Evolutionary conservation across 2,329 filamentous ascomycete genomes (phyloP), one percentile per base, ranked within the genome.

Genomic region (Reticulascus tulasneorum): DNA sequence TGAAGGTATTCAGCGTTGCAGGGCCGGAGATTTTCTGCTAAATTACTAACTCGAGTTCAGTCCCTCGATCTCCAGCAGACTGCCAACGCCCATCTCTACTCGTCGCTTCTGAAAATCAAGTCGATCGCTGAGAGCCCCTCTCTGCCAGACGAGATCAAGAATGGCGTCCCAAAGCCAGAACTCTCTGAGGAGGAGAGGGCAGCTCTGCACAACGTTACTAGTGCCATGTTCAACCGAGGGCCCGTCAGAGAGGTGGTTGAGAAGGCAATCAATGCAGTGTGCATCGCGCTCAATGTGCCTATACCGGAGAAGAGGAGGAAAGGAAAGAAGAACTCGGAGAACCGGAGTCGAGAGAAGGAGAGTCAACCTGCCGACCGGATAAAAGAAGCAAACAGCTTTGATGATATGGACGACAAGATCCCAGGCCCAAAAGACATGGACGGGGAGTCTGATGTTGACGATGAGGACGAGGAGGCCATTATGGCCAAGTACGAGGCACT

Each of bases 161-260:
- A 52, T 12, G 63, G 66, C 18, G 54, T 75, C 0, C 59, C 71
- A 12, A 76, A 72, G 44, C 69, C 71, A 4, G 60, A 71, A 2
- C 53, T 78, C 4, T 63, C 69, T 2, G 70, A 73, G 27, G 73
- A 77, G 33, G 71, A 78, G 47, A 62, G 59, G 34, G 46, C 54
- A 1, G 66, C 71, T 4, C 56, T 78, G 18, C 75, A 79, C 48
- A 79, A 79, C 50, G 75, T 80, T 33, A 79, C 76, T 18, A 79
- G 75, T 40, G 67, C 65, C 7, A 58, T 80, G 4, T 78, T 70
- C 51, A 77, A 73, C 40, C 61, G 66, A 34, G 64, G 64, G 6
- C 62, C 68, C 20, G 73, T 78, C 35, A 69, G 67, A 45, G 62
- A 69, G 32, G 64, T 66, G 4, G 56, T 75, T 9, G 64, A 70